Evolutionary conservation across 768 basidiomycete genomes (phyloP), one percentile per base, ranked within the genome.

Genomic region (Leccinellum albellum): DNA sequence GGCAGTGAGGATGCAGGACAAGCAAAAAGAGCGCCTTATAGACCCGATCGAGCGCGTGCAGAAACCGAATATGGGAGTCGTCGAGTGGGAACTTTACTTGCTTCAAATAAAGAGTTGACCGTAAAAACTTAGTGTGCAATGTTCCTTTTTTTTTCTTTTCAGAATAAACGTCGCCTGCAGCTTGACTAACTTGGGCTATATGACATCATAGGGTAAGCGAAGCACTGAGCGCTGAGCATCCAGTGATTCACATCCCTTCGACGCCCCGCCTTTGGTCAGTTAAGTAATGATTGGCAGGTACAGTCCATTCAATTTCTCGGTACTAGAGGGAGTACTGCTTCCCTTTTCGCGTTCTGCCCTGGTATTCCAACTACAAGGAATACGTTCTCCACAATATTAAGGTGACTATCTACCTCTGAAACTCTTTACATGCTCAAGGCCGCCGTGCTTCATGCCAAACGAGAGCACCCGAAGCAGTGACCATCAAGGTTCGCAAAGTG

Each of bases 1-100:
- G 83, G 78, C 77, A 12, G 62, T 72, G 4, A 72, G 83, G 52
- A 83, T 84, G 83, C 78, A 79, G 44, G 81, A 82, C 62, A 71
- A 68, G 28, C 83, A 81, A 62, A 82, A 66, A 62, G 75, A 71
- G n/a, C 75, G 73, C 52, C 67, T 70, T 50, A 65, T 75, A 13
- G 81, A 84, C 61, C 80, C 84, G 6, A 57, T 79, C 9, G 81
- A 85, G 33, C 79, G 76, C 51, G 78, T 86, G 20, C 69, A 74
- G 28, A 86, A 79, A 64, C 85, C 82, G 8, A 80, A 71, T 49
- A 52, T 69, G 47, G 59, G 51, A 15, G 48, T 23, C 12, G 50
- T 54, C 24, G 58, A 60, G 47, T 72, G 72, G 66, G 46, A 28
- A 9, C 56, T 74, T 15, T 55, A 64, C 35, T 56, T 72, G 51